Percentiles rank a stretch among this genome's conserved stretches.
phyloP scores from a whole-genome alignment of 257 asterid genomes.

The Gentiana straminea region DNA sequence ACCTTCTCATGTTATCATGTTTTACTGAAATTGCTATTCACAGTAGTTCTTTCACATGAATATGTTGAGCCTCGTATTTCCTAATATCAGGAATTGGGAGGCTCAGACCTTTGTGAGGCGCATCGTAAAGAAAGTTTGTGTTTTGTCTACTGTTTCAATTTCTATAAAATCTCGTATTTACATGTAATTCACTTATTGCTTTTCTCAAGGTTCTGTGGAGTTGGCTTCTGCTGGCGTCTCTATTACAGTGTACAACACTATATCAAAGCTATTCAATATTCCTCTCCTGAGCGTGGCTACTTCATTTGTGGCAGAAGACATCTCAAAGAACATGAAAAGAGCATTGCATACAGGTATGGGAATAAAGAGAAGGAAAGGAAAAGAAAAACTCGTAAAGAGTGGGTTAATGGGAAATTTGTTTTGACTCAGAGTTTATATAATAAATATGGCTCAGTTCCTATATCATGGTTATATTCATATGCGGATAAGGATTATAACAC shows the following conservation, averaged over 20 bases:
- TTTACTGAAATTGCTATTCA: no score
- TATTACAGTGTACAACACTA: slow-evolving; percentile 66
- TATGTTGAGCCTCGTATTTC: no score
- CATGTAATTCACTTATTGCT: not conserved
- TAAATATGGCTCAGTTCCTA: not conserved
- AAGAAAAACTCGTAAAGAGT: not conserved
- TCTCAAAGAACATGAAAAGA: slow-evolving; percentile 52
- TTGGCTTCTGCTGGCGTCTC: slow-evolving; percentile 98
- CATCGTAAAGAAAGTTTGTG: no score
- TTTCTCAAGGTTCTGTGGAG: slow-evolving; percentile 59
- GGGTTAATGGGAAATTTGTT: not conserved
- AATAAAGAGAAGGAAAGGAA: not conserved
- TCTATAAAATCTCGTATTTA: no score
- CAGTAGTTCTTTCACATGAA: no score
- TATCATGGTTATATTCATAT: slow-evolving; percentile 9
- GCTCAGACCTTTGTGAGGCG: no score
- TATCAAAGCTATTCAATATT: slow-evolving; percentile 79
- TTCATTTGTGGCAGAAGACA: slow-evolving; percentile 94
- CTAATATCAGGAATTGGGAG: no score
- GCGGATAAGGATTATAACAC: slow-evolving; percentile 17
- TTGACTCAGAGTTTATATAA: not conserved
- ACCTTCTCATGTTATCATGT: no score
- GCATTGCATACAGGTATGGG: slow-evolving; percentile 41
- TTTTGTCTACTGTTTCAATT: no score
- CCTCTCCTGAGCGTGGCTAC: slow-evolving; percentile 94